Conservation (phyloP, 441 rosid genomes). For the Gossypium davidsonii region DNA sequence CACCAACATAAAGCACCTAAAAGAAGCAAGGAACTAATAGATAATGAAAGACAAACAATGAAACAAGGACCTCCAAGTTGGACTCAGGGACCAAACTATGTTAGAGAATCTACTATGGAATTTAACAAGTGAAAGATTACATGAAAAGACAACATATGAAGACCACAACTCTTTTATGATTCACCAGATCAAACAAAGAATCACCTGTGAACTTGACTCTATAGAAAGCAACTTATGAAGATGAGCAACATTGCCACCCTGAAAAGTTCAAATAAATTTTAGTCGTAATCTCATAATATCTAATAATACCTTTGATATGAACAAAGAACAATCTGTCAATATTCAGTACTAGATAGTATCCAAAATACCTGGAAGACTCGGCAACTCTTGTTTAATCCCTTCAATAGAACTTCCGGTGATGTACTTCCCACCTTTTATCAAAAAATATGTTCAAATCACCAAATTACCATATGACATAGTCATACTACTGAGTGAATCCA, state of each 20-base stretch:
- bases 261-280: conserved; percentile 7
- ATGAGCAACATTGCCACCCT: conserved; percentile 95
- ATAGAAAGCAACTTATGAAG: conserved; percentile 91
- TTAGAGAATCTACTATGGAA: neutral
- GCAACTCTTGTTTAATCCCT: conserved; percentile 39
- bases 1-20: conserved; percentile 96
- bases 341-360: neutral
- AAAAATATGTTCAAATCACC: neutral
- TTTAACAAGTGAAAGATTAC: neutral
- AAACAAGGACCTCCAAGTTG: neutral
- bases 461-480: neutral
- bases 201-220: conserved; percentile 92
- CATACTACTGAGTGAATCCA: neutral
- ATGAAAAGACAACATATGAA: neutral
- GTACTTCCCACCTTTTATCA: conserved; percentile 54
- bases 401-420: conserved; percentile 31
- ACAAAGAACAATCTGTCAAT: neutral
- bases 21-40: conserved; percentile 12
- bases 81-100: neutral
- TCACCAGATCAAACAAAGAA: conserved; percentile 6
- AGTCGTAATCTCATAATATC: neutral
- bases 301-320: neutral
- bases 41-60: neutral
- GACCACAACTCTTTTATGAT: neutral
- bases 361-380: conserved; percentile 64